Evolutionary conservation across 208 protist species (phyloP).

Genomic region (Paratrypanosoma confusum): DNA sequence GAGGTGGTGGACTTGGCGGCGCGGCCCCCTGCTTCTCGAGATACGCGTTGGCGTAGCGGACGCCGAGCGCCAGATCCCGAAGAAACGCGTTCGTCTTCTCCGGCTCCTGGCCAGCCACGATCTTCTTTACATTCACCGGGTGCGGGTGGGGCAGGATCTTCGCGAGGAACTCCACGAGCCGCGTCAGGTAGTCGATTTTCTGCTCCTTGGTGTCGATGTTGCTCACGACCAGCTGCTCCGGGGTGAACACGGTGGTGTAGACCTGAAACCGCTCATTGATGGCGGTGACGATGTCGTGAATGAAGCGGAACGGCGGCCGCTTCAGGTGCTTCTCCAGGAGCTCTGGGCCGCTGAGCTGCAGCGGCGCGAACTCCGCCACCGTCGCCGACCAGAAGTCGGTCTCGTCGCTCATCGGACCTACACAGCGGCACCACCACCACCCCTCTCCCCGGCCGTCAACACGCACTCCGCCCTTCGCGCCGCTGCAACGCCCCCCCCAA

Average conservation of each 20-base stretch:
- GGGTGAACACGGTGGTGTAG: conserved; percentile 59
- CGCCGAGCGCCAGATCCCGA: conserved; percentile 64
- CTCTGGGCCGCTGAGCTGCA: conserved; percentile 59
- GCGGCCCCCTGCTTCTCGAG: conserved; percentile 46
- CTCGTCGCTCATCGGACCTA: conserved; percentile 5
- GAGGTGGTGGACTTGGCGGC: conserved; percentile 5
- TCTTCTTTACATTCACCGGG: conserved; percentile 79
- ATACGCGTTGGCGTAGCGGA: conserved; percentile 66
- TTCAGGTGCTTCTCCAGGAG: conserved; percentile 78
- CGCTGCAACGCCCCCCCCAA: no score
- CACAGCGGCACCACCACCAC: neutral
- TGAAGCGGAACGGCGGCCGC: conserved; percentile 84
- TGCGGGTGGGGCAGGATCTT: conserved; percentile 52
- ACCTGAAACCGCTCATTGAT: conserved; percentile 65
- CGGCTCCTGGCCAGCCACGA: conserved; percentile 75
- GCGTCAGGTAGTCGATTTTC: conserved; percentile 75
- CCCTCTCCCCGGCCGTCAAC: no score
- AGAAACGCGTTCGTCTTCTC: conserved; percentile 86
- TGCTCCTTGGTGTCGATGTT: conserved; percentile 77
- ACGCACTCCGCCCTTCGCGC: no score
- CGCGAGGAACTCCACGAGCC: conserved; percentile 58
- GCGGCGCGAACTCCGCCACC: conserved; percentile 48
- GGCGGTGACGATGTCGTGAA: conserved; percentile 72
- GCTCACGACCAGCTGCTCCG: conserved; percentile 30
- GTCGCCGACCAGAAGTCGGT: conserved; percentile 75